A percentile compares a stretch with the other conserved stretches of the same genome.
Evolutionary conservation across 1,139 yeast genomes (phyloP).

Genomic region (Saccharomyces pastorianus): DNA sequence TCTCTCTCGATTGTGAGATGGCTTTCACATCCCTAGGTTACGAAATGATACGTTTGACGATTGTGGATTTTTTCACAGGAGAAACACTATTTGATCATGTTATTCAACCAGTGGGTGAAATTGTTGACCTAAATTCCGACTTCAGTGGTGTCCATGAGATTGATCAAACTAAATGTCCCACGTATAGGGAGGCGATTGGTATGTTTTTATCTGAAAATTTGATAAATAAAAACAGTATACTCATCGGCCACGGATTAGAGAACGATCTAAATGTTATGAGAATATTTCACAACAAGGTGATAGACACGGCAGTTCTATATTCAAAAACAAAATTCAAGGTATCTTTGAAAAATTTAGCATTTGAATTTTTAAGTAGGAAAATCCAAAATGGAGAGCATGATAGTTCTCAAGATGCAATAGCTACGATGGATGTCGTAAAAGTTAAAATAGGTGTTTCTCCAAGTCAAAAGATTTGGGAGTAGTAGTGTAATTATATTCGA

Average conservation of each 20-base stretch:
- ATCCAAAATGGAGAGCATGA: slow-evolving; percentile 87
- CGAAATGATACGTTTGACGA: slow-evolving; percentile 76
- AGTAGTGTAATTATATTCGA: no score
- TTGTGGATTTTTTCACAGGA: slow-evolving; percentile 66
- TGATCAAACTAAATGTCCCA: slow-evolving; percentile 44
- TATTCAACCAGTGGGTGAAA: slow-evolving; percentile 65
- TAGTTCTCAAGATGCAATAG: slow-evolving; percentile 81
- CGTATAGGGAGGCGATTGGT: slow-evolving; percentile 51
- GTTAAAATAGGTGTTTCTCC: slow-evolving; percentile 25
- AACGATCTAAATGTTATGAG: slow-evolving; percentile 83
- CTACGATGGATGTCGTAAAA: slow-evolving; percentile 77
- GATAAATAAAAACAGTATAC: slow-evolving; percentile 57
- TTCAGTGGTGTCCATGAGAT: slow-evolving; percentile 77
- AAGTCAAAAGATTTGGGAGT: slow-evolving; percentile 7
- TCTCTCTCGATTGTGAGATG: slow-evolving; percentile 95
- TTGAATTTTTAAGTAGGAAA: slow-evolving; percentile 58
- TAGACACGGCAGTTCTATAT: slow-evolving; percentile 79
- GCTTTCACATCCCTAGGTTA: slow-evolving; percentile 82
- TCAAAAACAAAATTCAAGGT: slow-evolving; percentile 59
- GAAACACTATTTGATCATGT: slow-evolving; percentile 61
- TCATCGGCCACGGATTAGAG: slow-evolving; percentile 90
- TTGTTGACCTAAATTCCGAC: slow-evolving; percentile 74
- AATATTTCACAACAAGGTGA: slow-evolving; percentile 58
- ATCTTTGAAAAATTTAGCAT: slow-evolving; percentile 66
- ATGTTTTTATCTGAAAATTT: slow-evolving; percentile 39